These are phyloP conservation scores for Fusarium sp. DNA, from an alignment of 2,329 filamentous ascomycete genomes.

Conservation along the genomic window DNA sequence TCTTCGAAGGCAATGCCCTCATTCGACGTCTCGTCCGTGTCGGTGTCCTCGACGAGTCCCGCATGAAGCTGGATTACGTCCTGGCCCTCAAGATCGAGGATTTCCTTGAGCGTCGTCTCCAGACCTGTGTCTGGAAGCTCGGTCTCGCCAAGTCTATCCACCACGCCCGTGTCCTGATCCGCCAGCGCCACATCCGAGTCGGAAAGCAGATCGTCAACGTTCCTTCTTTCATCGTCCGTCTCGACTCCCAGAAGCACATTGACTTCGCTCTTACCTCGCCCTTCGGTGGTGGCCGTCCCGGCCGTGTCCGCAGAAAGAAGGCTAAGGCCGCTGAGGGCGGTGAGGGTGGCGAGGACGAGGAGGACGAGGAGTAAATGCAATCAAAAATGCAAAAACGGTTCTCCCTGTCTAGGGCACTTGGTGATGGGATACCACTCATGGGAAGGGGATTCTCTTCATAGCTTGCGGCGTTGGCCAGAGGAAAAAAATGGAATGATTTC, in stretches of 20 bases:
- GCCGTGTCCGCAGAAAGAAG: constrained; percentile 99
- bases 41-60: constrained; percentile 99
- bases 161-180: constrained; percentile 99
- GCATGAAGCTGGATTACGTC: constrained; percentile 99
- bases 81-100: constrained; percentile 99
- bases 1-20: constrained; percentile 99
- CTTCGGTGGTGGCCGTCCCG: constrained; percentile 95
- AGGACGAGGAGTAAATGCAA: constrained; percentile 78
- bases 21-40: constrained; percentile 99
- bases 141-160: constrained; percentile 99
- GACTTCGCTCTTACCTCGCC: constrained; percentile 98
- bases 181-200: constrained; percentile 99
- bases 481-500: constrained; percentile 60
- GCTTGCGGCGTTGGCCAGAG: constrained; percentile 64
- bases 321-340: constrained; percentile 92
- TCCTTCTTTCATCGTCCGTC: constrained; percentile 98
- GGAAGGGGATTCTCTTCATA: constrained; percentile 58
- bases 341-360: constrained; percentile 83
- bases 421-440: constrained; percentile 52
- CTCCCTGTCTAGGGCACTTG: constrained; percentile 47
- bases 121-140: constrained; percentile 99
- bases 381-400: constrained; percentile 46
- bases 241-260: constrained; percentile 99
- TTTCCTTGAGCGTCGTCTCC: constrained; percentile 99
- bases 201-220: constrained; percentile 99